These are phyloP conservation scores for Syncephalastrum monosporum DNA, from an alignment of 371 early-diverging fungal species.

Conservation along the genomic window DNA sequence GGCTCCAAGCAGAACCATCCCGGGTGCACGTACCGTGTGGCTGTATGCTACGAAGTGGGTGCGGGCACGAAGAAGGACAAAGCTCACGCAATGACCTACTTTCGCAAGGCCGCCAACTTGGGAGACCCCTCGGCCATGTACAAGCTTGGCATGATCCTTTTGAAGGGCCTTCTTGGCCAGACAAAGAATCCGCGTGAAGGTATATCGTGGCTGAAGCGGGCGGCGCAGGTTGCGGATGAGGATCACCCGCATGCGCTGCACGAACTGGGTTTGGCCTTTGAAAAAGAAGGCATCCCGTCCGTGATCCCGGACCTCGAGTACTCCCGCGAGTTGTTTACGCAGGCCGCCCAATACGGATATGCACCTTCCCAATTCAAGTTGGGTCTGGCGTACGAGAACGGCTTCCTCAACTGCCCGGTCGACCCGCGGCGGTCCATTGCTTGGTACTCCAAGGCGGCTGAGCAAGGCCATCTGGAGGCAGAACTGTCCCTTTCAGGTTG, in stretches of 20 bases:
- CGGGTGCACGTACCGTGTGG: constrained; percentile 90
- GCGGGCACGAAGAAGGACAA: constrained; percentile 90
- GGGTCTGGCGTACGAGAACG: constrained; percentile 94
- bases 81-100: constrained; percentile 85
- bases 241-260: constrained; percentile 92
- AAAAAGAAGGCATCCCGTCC: constrained; percentile 74
- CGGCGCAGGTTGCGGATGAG: constrained; percentile 85
- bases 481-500: constrained; percentile 87
- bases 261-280: constrained; percentile 89
- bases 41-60: constrained; percentile 94
- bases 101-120: constrained; percentile 90
- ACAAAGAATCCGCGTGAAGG: constrained; percentile 77
- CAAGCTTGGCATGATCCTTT: constrained; percentile 84
- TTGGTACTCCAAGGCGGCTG: constrained; percentile 94
- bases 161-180: constrained; percentile 75
- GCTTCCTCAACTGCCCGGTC: constrained; percentile 81
- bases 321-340: constrained; percentile 85
- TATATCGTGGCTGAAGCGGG: constrained; percentile 91
- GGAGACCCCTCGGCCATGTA: constrained; percentile 96
- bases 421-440: constrained; percentile 92
- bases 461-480: constrained; percentile 81
- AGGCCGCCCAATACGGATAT: constrained; percentile 93
- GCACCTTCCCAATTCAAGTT: constrained; percentile 91
- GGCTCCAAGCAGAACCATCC: constrained; percentile 93
- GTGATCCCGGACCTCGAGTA: constrained; percentile 83